These are phyloP conservation scores for Trypanosoma grayi DNA, from an alignment of 208 protist genomes.

Conservation along the genomic window DNA sequence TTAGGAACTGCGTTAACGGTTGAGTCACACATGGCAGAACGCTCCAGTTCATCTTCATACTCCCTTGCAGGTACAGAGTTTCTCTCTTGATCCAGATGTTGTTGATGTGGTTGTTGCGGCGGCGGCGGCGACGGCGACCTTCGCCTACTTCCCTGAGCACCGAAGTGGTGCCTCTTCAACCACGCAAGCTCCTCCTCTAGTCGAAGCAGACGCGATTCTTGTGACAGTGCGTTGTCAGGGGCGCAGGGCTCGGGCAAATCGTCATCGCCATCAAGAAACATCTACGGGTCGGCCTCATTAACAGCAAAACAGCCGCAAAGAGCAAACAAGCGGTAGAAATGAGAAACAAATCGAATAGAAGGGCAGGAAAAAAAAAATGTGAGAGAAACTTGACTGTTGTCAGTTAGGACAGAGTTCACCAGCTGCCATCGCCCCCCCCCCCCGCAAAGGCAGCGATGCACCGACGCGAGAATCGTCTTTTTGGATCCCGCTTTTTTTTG, in stretches of 20 bases:
- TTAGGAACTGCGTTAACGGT: background rate
- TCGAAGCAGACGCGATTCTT: slow-evolving; percentile 38
- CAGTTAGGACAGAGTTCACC: too few relatives aligned
- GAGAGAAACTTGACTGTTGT: too few relatives aligned
- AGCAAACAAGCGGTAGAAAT: slow-evolving; percentile 1
- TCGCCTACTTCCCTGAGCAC: background rate
- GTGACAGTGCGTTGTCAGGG: background rate
- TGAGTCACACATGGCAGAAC: background rate
- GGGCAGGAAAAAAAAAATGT: background rate
- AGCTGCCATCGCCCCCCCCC: too few relatives aligned
- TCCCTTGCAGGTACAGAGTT: too few relatives aligned
- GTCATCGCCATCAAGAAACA: slow-evolving; percentile 46
- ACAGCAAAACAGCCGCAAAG: too few relatives aligned
- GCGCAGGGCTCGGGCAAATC: slow-evolving; percentile 32
- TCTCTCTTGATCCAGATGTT: too few relatives aligned
- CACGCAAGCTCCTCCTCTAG: slow-evolving; percentile 41
- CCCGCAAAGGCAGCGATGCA: too few relatives aligned
- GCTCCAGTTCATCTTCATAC: background rate
- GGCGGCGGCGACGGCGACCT: background rate
- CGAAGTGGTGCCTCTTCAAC: slow-evolving; percentile 2
- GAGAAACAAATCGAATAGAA: slow-evolving; percentile 1
- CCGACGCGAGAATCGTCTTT: background rate
- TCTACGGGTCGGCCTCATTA: background rate
- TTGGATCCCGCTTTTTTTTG: background rate
- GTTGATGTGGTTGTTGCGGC: too few relatives aligned